Evolutionary conservation across 257 asterid genomes (phyloP).

Genomic region (Solanum chmielewskii): DNA sequence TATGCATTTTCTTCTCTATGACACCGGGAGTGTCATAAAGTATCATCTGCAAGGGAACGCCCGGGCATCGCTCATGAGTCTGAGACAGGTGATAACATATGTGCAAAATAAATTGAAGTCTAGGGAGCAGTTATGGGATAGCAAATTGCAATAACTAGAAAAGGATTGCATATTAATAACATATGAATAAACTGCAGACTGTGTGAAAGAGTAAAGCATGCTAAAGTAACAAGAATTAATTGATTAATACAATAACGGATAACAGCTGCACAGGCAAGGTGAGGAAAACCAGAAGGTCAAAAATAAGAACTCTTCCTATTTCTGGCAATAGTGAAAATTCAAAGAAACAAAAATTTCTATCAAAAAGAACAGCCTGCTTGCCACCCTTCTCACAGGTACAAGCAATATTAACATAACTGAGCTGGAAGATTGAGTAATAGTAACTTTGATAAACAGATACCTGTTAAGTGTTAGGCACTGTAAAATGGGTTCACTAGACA

Average conservation of each 20-base stretch:
- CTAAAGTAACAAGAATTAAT: background rate
- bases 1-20: slow-evolving; percentile 95
- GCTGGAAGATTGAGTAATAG: background rate
- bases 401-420: background rate
- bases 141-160: background rate
- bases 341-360: background rate
- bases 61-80: background rate
- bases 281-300: background rate
- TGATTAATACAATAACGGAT: background rate
- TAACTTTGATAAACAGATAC: background rate
- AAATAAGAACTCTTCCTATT: background rate
- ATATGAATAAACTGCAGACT: background rate
- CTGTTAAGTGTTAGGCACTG: background rate
- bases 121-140: background rate
- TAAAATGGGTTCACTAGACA: background rate
- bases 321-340: background rate
- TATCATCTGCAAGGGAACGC: slow-evolving; percentile 56
- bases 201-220: background rate
- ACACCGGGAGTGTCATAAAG: slow-evolving; percentile 98
- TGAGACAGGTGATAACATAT: background rate
- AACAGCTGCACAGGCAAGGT: background rate
- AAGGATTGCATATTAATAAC: background rate
- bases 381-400: background rate
- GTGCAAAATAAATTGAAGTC: background rate
- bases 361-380: background rate